phyloP scores from a whole-genome alignment of 2,329 filamentous ascomycete genomes.

The Hypoxylon sp. region DNA sequence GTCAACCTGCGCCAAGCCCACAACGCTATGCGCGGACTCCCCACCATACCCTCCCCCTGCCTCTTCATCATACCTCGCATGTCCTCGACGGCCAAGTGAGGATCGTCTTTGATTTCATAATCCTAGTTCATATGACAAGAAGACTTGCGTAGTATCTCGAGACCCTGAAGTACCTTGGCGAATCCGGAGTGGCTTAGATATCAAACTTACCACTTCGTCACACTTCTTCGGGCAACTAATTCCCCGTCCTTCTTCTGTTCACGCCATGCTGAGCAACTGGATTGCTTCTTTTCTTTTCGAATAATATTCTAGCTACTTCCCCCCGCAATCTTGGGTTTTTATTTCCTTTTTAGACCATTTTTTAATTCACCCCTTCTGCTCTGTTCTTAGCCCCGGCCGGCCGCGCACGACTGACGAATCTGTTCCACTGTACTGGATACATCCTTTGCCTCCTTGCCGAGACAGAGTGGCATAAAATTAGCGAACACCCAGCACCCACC shows the following conservation, averaged over 20 bases:
- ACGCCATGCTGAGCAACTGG: slow-evolving; percentile 37
- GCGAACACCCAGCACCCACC: slow-evolving; percentile 20
- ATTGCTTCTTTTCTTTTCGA: slow-evolving; percentile 36
- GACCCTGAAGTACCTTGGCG: slow-evolving; percentile 35
- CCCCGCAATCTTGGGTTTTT: slow-evolving; percentile 22
- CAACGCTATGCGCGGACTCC: slow-evolving; percentile 40
- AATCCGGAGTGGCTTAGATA: slow-evolving; percentile 46
- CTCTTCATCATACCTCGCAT: slow-evolving; percentile 15
- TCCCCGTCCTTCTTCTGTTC: slow-evolving; percentile 32
- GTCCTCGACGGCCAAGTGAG: slow-evolving; percentile 18
- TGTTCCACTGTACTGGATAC: slow-evolving; percentile 45
- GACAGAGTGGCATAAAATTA: slow-evolving; percentile 41
- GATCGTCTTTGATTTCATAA: slow-evolving; percentile 28
- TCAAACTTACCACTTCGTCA: slow-evolving; percentile 31
- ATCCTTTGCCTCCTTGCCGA: slow-evolving; percentile 30
- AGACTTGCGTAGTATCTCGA: slow-evolving; percentile 32
- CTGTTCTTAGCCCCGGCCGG: slow-evolving; percentile 42
- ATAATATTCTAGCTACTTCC: slow-evolving; percentile 25
- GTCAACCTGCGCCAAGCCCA: slow-evolving; percentile 44
- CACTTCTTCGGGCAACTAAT: slow-evolving; percentile 30
- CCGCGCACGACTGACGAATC: slow-evolving; percentile 51
- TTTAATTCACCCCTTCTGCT: slow-evolving; percentile 24
- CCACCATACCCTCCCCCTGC: slow-evolving; percentile 32
- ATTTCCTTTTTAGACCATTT: slow-evolving; percentile 35
- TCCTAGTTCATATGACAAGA: slow-evolving; percentile 33